phyloP scores from a whole-genome alignment of 2,329 filamentous ascomycete species.

The Knufia petricola region DNA sequence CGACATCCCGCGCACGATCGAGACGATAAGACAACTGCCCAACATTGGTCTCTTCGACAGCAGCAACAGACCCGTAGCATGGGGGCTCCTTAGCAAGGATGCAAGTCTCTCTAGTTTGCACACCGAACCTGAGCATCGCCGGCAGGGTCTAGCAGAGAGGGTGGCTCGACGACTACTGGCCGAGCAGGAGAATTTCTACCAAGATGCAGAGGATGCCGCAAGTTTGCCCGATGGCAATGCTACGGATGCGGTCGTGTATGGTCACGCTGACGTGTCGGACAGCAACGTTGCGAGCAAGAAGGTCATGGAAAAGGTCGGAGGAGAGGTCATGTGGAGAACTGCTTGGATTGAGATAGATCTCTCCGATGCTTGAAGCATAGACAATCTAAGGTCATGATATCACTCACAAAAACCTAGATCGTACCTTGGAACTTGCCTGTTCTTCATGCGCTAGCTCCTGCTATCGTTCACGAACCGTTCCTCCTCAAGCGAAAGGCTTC shows the following conservation, averaged over 20 bases:
- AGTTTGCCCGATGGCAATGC: conserved; percentile 14
- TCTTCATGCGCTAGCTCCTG: no score
- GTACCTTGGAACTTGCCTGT: no score
- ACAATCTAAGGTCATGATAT: background rate
- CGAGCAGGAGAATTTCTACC: conserved; percentile 21
- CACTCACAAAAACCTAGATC: background rate
- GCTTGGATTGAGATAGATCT: conserved; percentile 33
- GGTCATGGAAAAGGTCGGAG: conserved; percentile 39
- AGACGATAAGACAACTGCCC: conserved; percentile 26
- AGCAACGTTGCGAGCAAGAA: conserved; percentile 30
- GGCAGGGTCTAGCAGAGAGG: conserved; percentile 28
- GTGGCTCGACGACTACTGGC: conserved; percentile 29
- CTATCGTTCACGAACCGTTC: no score
- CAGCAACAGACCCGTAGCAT: conserved; percentile 28
- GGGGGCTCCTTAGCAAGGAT: conserved; percentile 33
- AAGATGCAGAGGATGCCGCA: conserved; percentile 18
- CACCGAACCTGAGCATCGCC: conserved; percentile 34
- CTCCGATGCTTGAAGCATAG: background rate
- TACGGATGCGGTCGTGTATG: conserved; percentile 18
- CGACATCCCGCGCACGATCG: conserved; percentile 29
- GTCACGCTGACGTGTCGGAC: conserved; percentile 31
- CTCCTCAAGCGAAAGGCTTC: no score
- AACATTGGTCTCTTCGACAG: conserved; percentile 29
- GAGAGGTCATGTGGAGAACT: conserved; percentile 27
- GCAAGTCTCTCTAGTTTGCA: conserved; percentile 31